Base-by-base conservation (phyloP, 78 protist species). In the Chrysochromulina tobinii region DNA sequence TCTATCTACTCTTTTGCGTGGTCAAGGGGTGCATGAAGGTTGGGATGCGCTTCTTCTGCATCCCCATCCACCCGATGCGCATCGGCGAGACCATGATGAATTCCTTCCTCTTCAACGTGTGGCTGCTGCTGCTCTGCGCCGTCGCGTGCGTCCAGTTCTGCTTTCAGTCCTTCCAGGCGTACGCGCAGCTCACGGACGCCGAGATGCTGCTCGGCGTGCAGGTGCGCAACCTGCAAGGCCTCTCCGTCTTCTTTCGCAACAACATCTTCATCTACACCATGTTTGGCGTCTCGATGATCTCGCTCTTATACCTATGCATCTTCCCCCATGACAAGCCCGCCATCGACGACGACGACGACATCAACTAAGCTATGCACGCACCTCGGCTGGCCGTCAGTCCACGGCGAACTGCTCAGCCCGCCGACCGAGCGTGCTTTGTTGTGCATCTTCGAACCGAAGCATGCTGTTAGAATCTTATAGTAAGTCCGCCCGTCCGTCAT, bases 1-100 rank as follows among this genome's bases (percentile, higher is more conserved):
- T 96, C 94, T 97, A 96, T 51, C 38, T 97, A 17, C 88, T 96
- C 20, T 77, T 68, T 87, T 85, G 95, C 86, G 91, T 91, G 3
- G 55, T 96, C 91, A 95, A 96, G 87, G 98, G 98, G 55, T 89
- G 90, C 92, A 73, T 96, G 64, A 96, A 96, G 89, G 90, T 97
- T 61, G 98, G 98, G 21, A 21, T 96, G 50, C 88, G 96, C 64
- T 18, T 97, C 27, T 87, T 95, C 85, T 93, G 92, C 91, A 83
- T 97, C 91, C 94, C 96, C 55, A 92, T 97, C 91, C 98, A 97
- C 90, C 96, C 96, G 81, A 96, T 97, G 98, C 91, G 83, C 77
- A 73, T 89, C 53, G 93, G 95, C 38, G 96, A 58, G n/a, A 97
- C 99, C 57, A 69, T 94, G 94, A 95, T 97, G 98, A 97, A 96